These are phyloP conservation scores for Aureobasidium sp. DNA, from an alignment of 2,329 filamentous ascomycete genomes.

Conservation along the genomic window DNA sequence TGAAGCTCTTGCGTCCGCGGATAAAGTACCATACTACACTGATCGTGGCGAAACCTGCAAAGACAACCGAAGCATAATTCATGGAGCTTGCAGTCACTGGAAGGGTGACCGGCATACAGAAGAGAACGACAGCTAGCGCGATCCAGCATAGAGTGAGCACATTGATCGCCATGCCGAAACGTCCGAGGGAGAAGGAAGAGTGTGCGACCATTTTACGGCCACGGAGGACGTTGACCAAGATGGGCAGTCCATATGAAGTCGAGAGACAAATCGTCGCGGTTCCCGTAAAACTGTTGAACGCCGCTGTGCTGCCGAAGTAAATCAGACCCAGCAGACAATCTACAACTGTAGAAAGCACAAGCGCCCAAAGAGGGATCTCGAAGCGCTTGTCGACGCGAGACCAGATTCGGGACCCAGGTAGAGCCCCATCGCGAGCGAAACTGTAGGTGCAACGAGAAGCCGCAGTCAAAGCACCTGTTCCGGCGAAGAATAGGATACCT, in stretches of 20 bases:
- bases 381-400: constrained; percentile 44
- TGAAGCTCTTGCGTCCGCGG: constrained; percentile 29
- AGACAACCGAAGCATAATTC: constrained; percentile 35
- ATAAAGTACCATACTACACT: constrained; percentile 31
- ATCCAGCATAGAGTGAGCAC: constrained; percentile 64
- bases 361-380: constrained; percentile 63
- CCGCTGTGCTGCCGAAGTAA: constrained; percentile 69
- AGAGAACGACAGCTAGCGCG: constrained; percentile 60
- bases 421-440: constrained; percentile 65
- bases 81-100: constrained; percentile 32
- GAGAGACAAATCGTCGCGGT: constrained; percentile 74
- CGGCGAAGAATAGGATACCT: constrained; percentile 70
- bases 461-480: constrained; percentile 66
- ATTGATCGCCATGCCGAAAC: constrained; percentile 63
- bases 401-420: constrained; percentile 46
- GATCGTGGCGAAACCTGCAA: constrained; percentile 29
- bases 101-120: constrained; percentile 60
- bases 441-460: constrained; percentile 65
- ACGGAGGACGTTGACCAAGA: constrained; percentile 62
- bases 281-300: constrained; percentile 73
- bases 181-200: constrained; percentile 62
- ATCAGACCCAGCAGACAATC: constrained; percentile 68
- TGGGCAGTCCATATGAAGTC: constrained; percentile 68
- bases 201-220: constrained; percentile 58
- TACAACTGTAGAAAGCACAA: constrained; percentile 60